A percentile compares a stretch with the other conserved stretches of the same genome.
phyloP scores from a whole-genome alignment of 768 basidiomycete genomes.

The Psilocybe cyanescens region DNA sequence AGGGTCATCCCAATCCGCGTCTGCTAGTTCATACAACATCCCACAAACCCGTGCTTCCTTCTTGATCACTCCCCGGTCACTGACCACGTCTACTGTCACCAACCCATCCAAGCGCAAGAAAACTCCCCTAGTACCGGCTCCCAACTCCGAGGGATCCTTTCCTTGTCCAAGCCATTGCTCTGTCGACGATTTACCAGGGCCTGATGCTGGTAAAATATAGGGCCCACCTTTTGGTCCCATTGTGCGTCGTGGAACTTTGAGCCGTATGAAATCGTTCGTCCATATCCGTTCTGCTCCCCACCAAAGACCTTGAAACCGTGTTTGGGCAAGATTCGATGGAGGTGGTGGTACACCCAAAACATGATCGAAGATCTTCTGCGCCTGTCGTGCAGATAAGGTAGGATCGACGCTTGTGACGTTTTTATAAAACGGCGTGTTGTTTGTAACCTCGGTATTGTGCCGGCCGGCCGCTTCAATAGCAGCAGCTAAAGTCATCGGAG shows the following conservation, averaged over 20 bases:
- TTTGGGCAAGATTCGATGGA: slow-evolving; percentile 40
- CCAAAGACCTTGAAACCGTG: slow-evolving; percentile 81
- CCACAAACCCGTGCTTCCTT: slow-evolving; percentile 75
- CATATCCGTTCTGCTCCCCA: slow-evolving; percentile 91
- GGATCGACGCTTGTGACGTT: slow-evolving; percentile 21
- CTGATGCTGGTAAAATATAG: slow-evolving; percentile 63
- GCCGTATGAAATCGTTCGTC: slow-evolving; percentile 81
- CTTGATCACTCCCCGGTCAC: slow-evolving; percentile 41
- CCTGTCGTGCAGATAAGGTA: slow-evolving; percentile 24
- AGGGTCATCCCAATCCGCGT: slow-evolving; percentile 67
- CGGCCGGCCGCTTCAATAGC: slow-evolving; percentile 50
- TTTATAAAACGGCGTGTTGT: slow-evolving; percentile 17
- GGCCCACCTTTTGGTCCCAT: slow-evolving; percentile 69
- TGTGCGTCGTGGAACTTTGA: slow-evolving; percentile 69
- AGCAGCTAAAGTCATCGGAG: slow-evolving; percentile 32
- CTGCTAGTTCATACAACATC: slow-evolving; percentile 78
- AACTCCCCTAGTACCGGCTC: slow-evolving; percentile 63
- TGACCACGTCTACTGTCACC: slow-evolving; percentile 60
- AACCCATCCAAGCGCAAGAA: slow-evolving; percentile 75
- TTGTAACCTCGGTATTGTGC: slow-evolving; percentile 34
- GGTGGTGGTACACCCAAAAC: slow-evolving; percentile 21
- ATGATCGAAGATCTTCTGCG: slow-evolving; percentile 27
- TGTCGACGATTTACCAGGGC: slow-evolving; percentile 45
- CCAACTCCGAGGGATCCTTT: slow-evolving; percentile 37
- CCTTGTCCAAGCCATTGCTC: slow-evolving; percentile 27